Evolutionary conservation across 805 yeast genomes (phyloP), one percentile per base, ranked within the genome.

Genomic region (Ogataea ramenticola): DNA sequence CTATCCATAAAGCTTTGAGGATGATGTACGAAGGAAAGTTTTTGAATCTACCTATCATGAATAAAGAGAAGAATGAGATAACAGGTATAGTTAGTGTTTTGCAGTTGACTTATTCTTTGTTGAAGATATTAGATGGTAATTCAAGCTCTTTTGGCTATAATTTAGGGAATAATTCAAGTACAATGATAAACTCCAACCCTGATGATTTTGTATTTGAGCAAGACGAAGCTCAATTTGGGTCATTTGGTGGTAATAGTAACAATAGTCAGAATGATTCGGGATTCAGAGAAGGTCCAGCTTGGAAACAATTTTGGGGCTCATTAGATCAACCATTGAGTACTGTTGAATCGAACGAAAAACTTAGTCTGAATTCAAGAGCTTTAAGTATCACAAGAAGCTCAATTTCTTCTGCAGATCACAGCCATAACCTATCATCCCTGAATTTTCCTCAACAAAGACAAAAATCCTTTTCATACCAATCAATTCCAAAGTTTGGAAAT

Each of bases 21-120:
- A 50, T 69, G 44, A 71, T 71, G 77, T 71, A 66, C 46, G 71
- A 67, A 41, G 77, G 76, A 0, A 68, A 70, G 45, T 71, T 66
- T 43, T 47, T 71, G 41, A 71, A 70, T 44, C 50, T 71, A 40
- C 77, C 77, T 0, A 67, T 71, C 9, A 61, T 60, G 37, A 59
- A 65, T 46, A 51, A 54, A 7, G 20, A 46, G 1, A 47, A 48
- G 4, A 55, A 58, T 4, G 49, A 44, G 26, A 58, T 71, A 3
- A 57, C 66, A n/a, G 75, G 74, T 2, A 57, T 71, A 6, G 67
- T 70, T 7, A 67, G 70, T 47, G 75, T 71, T 3, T 50, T 71
- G 20, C 72, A 71, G 42, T 46, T 71, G 42, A 71, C 74, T 0
- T 68, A 66, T 44, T 65, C 71, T 12, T 62, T 72, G 21, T 49